Percentiles rank a stretch among this genome's conserved stretches.
phyloP scores from a whole-genome alignment of 2,329 filamentous ascomycete species.

The Aspergillus alliaceus region DNA sequence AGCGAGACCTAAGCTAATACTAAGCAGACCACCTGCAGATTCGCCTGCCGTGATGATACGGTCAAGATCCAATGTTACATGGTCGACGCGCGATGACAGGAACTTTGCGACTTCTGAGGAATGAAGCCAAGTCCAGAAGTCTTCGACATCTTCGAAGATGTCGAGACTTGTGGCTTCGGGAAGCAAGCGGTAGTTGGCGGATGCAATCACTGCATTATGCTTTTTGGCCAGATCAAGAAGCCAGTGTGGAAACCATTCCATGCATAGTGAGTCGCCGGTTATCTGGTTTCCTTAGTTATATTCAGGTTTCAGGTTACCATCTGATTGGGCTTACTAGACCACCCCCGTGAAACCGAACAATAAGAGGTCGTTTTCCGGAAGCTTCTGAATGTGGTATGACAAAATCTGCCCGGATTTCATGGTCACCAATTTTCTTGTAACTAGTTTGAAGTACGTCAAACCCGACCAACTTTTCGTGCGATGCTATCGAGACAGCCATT shows the following conservation, averaged over 20 bases:
- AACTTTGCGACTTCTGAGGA: conserved; percentile 8
- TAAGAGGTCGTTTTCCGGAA: conserved; percentile 38
- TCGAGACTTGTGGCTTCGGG: conserved; percentile 50
- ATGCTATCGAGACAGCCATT: neutral
- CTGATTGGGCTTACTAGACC: conserved; percentile 33
- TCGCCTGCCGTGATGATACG: conserved; percentile 29
- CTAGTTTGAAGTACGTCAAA: conserved; percentile 41
- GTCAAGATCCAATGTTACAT: conserved; percentile 20
- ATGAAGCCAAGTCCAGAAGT: conserved; percentile 51
- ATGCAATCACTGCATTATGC: conserved; percentile 46
- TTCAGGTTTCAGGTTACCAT: neutral
- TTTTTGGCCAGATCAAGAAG: conserved; percentile 40
- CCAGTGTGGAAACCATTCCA: conserved; percentile 33
- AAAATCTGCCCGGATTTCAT: conserved; percentile 36
- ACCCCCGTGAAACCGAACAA: conserved; percentile 49
- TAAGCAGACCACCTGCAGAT: conserved; percentile 33
- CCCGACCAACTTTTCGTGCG: conserved; percentile 24
- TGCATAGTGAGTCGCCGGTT: conserved; percentile 27
- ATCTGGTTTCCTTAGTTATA: conserved; percentile 23
- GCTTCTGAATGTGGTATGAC: conserved; percentile 40
- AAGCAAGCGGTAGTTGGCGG: conserved; percentile 53
- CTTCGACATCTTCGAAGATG: conserved; percentile 48
- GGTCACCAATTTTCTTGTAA: conserved; percentile 43
- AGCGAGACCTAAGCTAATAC: conserved; percentile 25
- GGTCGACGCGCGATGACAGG: conserved; percentile 10